A percentile compares a stretch with the other conserved stretches of the same genome.
Evolutionary conservation across 306 rosid genomes (phyloP).

Genomic region (Carpinus viminea): DNA sequence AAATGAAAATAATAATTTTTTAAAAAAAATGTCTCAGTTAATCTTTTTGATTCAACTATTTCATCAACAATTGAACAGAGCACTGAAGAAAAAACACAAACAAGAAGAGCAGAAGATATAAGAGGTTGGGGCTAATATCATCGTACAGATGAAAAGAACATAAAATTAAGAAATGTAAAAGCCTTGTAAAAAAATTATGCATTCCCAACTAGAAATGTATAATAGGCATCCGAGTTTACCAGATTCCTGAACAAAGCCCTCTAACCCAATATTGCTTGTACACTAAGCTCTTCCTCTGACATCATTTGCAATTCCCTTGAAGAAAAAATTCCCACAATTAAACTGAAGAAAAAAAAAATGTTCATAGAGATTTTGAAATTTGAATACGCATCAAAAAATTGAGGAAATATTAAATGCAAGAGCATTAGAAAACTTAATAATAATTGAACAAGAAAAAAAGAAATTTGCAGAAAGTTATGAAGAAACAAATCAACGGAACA

Average conservation of each 20-base stretch:
- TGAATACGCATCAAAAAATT: too few relatives aligned
- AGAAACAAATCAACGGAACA: too few relatives aligned
- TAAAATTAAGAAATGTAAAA: neutral
- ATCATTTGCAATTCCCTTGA: slow-evolving; percentile 62
- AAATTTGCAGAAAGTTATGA: too few relatives aligned
- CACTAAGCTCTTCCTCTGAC: slow-evolving; percentile 55
- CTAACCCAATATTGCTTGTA: slow-evolving; percentile 75
- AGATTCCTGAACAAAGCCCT: slow-evolving; percentile 58
- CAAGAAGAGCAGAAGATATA: slow-evolving; percentile 84
- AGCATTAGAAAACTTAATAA: too few relatives aligned
- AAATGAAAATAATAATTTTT: neutral
- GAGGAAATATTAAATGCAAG: too few relatives aligned
- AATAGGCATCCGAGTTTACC: slow-evolving; percentile 36
- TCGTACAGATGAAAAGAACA: slow-evolving; percentile 27
- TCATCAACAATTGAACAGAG: neutral
- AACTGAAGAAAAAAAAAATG: neutral
- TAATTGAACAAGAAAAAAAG: too few relatives aligned
- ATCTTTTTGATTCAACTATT: neutral
- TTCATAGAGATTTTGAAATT: too few relatives aligned
- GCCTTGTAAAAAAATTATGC: neutral
- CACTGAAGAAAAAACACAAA: neutral
- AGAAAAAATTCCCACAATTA: neutral
- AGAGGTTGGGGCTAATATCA: slow-evolving; percentile 75
- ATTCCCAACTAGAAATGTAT: neutral
- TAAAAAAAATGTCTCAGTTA: neutral